These are phyloP conservation scores for Stipa capillata DNA, from an alignment of 176 grass and related monocot genomes.

Conservation along the genomic window DNA sequence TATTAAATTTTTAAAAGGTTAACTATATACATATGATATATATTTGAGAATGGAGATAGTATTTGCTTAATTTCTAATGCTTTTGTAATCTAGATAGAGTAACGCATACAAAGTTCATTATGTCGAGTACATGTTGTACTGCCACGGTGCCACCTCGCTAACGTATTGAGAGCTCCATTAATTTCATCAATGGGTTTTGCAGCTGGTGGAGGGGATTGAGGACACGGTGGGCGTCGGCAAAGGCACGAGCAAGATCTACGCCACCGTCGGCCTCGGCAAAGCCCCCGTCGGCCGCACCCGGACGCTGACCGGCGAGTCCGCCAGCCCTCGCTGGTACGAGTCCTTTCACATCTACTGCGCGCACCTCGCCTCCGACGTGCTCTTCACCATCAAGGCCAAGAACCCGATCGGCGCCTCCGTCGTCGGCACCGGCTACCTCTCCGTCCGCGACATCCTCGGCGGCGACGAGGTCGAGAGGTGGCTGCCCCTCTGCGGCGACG, in stretches of 20 bases:
- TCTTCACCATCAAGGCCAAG: conserved; percentile 47
- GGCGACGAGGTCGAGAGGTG: conserved; percentile 32
- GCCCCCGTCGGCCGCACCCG: conserved; percentile 54
- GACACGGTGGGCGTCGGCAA: conserved; percentile 59
- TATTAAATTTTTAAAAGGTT: too few relatives aligned
- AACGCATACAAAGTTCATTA: too few relatives aligned
- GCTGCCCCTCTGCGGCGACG: conserved; percentile 30
- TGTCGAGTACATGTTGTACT: too few relatives aligned
- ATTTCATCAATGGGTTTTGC: neutral
- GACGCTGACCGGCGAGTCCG: conserved; percentile 30
- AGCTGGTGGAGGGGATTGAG: conserved; percentile 62
- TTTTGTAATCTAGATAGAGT: too few relatives aligned
- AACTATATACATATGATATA: too few relatives aligned
- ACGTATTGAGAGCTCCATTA: neutral
- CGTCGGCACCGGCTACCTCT: conserved; percentile 39
- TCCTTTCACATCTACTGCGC: conserved; percentile 80
- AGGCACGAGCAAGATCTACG: conserved; percentile 35
- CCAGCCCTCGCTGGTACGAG: conserved; percentile 41
- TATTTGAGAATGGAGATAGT: too few relatives aligned
- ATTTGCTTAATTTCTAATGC: too few relatives aligned
- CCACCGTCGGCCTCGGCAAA: conserved; percentile 47
- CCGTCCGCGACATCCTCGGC: conserved; percentile 30
- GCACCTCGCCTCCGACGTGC: conserved; percentile 50
- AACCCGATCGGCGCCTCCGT: conserved; percentile 39
- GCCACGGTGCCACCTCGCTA: too few relatives aligned